Base-by-base conservation (phyloP, 2,329 filamentous ascomycete species). In the Macrophomina tecta region DNA sequence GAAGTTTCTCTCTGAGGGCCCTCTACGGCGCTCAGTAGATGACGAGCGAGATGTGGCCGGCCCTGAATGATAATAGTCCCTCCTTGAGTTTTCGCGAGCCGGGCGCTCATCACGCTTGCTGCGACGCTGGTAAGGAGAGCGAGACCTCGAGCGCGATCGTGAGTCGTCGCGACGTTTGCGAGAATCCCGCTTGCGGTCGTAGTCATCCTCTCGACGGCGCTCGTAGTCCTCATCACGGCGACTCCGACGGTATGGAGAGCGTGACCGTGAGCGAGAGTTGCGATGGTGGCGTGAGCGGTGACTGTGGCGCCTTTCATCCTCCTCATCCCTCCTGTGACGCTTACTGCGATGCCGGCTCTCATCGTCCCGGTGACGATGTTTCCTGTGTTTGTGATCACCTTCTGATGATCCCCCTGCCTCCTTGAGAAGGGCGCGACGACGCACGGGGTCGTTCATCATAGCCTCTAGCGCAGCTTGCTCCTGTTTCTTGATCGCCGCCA, bases 401-500 rank as follows among this genome's bases (percentile, higher is more conserved):
- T 66, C 71, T 71, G 34, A 72, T 32, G 72, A 16, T 45, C 60
- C 55, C 23, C 64, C 58, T 60, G 56, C 28, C 28, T 56, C 64
- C 61, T 82, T 81, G 68, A 94, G 81, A 30, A 94, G 77, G 72
- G 90, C 87, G 68, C 86, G 83, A 69, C 90, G 84, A 80, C 86
- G 89, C 69, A 87, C 84, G 0, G 90, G 90, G 72, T 93, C 90
- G 71, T 89, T 92, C 87, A 92, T 93, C 87, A 93, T 90, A 8
- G 89, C 86, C 68, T 80, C 78, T 46, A 32, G 56, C 14, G 77
- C 77, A 8, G 77, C 78, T 65, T 79, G 78, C 56, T 98, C 94
- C 76, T 96, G 91, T 76, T 89, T 91, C 84, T 97, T 97, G 77
- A 99, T 97, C 30, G 94, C 92, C 40, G 98, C 82, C 73, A 99